Percentiles rank a stretch among this genome's conserved stretches.
Conservation (phyloP, 129 eudicot species). For the Sambucus nigra region DNA sequence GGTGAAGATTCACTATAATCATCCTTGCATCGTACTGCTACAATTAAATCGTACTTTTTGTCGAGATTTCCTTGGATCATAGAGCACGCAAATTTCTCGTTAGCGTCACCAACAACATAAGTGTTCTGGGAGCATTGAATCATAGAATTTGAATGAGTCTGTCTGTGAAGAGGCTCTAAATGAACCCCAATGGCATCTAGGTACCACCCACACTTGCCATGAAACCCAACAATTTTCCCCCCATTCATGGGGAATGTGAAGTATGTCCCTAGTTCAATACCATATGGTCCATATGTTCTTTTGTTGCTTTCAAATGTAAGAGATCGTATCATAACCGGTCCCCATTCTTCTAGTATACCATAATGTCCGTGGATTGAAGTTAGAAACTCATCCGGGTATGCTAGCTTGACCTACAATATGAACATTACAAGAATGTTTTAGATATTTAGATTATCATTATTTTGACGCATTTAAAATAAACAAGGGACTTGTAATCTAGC, state of each 20-base stretch:
- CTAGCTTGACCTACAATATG: constrained; percentile 37
- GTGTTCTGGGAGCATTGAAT: constrained; percentile 16
- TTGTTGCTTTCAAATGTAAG: constrained; percentile 41
- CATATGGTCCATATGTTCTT: constrained; percentile 44
- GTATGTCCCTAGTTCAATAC: constrained; percentile 39
- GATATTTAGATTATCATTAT: background rate
- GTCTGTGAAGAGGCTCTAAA: constrained; percentile 30
- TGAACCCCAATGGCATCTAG: constrained; percentile 54
- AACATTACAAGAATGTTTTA: background rate
- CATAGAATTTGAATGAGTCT: constrained; percentile 8
- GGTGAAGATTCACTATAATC: constrained; percentile 4
- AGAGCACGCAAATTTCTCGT: constrained; percentile 26
- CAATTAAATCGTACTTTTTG: constrained; percentile 31
- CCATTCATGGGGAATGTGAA: constrained; percentile 27
- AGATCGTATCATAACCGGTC: constrained; percentile 31
- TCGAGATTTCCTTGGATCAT: constrained; percentile 38
- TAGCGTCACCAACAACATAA: constrained; percentile 4
- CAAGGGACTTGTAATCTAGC: too few relatives aligned
- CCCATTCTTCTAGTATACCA: constrained; percentile 30
- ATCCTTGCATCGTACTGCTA: constrained; percentile 34
- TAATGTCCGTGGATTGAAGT: constrained; percentile 39
- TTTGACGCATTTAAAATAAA: too few relatives aligned
- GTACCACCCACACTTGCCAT: constrained; percentile 52
- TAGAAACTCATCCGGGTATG: constrained; percentile 43
- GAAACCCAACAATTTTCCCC: constrained; percentile 51